Conservation (phyloP, 768 basidiomycete species). For the Hydnomerulius pinastri region DNA sequence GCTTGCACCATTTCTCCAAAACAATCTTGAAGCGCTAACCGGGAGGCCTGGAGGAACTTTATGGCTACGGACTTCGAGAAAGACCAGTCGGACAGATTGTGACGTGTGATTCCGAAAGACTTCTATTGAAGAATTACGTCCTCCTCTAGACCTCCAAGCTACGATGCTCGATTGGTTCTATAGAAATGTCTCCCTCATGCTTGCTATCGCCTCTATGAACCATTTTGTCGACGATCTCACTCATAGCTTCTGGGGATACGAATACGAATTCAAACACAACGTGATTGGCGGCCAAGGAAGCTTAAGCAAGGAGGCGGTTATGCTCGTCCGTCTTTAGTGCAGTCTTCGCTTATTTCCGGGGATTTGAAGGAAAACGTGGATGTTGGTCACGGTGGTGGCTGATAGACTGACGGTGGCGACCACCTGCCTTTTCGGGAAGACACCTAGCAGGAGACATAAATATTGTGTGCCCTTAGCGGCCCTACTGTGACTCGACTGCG, state of each 20-base stretch:
- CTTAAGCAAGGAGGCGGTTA: slow-evolving; percentile 45
- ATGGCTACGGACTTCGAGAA: slow-evolving; percentile 29
- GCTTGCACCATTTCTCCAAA: slow-evolving; percentile 56
- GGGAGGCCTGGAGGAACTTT: slow-evolving; percentile 20
- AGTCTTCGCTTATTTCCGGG: not conserved
- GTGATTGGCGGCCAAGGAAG: slow-evolving; percentile 39
- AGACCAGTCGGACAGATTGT: slow-evolving; percentile 23
- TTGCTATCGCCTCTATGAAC: too few relatives aligned
- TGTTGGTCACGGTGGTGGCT: too few relatives aligned
- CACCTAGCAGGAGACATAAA: too few relatives aligned
- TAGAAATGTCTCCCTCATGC: slow-evolving; percentile 30
- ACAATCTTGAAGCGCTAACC: slow-evolving; percentile 20
- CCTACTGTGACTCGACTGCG: too few relatives aligned
- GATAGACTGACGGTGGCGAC: too few relatives aligned
- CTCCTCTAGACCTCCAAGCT: slow-evolving; percentile 15
- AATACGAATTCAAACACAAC: slow-evolving; percentile 35
- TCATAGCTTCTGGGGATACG: slow-evolving; percentile 47
- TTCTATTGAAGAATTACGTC: slow-evolving; percentile 13
- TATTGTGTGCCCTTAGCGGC: too few relatives aligned
- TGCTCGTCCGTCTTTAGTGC: slow-evolving; percentile 11
- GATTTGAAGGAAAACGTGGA: too few relatives aligned
- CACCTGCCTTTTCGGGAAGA: too few relatives aligned
- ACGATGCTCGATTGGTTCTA: slow-evolving; percentile 43
- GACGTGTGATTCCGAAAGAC: slow-evolving; percentile 31
- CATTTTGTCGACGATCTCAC: not conserved